These are phyloP conservation scores for Globisporangium polare DNA, from an alignment of 352 stramenopile species.

Conservation along the genomic window DNA sequence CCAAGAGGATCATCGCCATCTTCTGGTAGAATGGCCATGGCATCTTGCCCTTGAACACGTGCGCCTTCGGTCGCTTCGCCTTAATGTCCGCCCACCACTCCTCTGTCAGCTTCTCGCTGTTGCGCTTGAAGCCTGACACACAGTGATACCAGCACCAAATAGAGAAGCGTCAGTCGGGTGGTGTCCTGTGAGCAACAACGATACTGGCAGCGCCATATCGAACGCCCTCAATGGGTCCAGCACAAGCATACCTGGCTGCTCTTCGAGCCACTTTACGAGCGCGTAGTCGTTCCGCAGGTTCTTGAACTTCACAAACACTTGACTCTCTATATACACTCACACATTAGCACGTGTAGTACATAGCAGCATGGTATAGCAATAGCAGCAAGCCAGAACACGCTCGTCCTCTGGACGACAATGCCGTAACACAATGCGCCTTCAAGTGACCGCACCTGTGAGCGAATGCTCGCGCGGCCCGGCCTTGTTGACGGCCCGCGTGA, in stretches of 20 bases:
- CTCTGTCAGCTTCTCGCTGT: constrained; percentile 30
- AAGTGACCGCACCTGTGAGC: constrained; percentile 27
- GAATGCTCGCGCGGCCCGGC: constrained; percentile 25
- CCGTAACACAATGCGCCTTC: not conserved
- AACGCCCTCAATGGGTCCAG: no score
- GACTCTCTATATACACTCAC: constrained; percentile 24
- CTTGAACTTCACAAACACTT: constrained; percentile 65
- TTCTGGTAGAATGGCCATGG: constrained; percentile 43
- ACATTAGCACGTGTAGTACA: not conserved
- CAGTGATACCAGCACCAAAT: no score
- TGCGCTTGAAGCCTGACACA: constrained; percentile 24
- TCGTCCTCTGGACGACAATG: not conserved
- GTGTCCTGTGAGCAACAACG: not conserved
- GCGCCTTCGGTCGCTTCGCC: constrained; percentile 34
- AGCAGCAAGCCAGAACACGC: no score
- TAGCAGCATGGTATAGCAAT: not conserved
- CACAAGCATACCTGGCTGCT: constrained; percentile 25
- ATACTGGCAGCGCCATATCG: not conserved
- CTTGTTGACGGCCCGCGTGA: constrained; percentile 40
- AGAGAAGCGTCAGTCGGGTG: not conserved
- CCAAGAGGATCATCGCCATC: constrained; percentile 44
- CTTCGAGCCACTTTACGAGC: constrained; percentile 40
- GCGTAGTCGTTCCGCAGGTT: constrained; percentile 57
- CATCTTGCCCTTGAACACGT: constrained; percentile 55
- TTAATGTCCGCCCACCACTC: constrained; percentile 52